Conservation (phyloP, 2,329 filamentous ascomycete species). For the Pseudocercospora eumusae region DNA sequence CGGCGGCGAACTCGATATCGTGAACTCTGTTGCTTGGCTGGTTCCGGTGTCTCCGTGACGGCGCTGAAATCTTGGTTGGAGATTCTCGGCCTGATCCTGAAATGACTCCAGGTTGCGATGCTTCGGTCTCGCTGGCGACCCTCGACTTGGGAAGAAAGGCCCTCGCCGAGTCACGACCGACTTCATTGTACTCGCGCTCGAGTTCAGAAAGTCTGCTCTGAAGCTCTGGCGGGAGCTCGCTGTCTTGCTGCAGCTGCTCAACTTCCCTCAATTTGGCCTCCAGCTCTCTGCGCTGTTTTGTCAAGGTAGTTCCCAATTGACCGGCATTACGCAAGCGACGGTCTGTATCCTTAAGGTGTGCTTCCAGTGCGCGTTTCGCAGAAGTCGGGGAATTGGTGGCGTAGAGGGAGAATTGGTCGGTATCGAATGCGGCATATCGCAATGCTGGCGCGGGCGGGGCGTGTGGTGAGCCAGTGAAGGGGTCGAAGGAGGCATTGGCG, state of each 20-base stretch:
- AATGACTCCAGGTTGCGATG: slow-evolving; percentile 54
- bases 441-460: slow-evolving; percentile 48
- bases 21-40: slow-evolving; percentile 85
- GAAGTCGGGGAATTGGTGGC: slow-evolving; percentile 78
- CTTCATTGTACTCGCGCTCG: slow-evolving; percentile 92
- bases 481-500: slow-evolving; percentile 45
- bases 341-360: slow-evolving; percentile 89
- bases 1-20: slow-evolving; percentile 97
- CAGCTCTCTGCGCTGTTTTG: slow-evolving; percentile 83
- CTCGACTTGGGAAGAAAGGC: slow-evolving; percentile 78
- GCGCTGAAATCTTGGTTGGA: slow-evolving; percentile 84
- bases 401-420: slow-evolving; percentile 71
- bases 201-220: slow-evolving; percentile 80
- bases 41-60: slow-evolving; percentile 78
- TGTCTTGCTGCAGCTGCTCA: slow-evolving; percentile 66
- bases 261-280: slow-evolving; percentile 81
- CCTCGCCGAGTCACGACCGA: slow-evolving; percentile 83
- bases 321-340: slow-evolving; percentile 88
- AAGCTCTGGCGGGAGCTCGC: slow-evolving; percentile 77
- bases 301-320: slow-evolving; percentile 80
- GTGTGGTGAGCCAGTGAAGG: slow-evolving; percentile 45
- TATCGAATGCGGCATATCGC: slow-evolving; percentile 81
- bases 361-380: slow-evolving; percentile 83
- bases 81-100: slow-evolving; percentile 82
- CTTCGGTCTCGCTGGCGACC: slow-evolving; percentile 30